These are phyloP conservation scores for Aspergillus eucalypticola DNA, from an alignment of 2,329 filamentous ascomycete genomes.

Conservation along the genomic window DNA sequence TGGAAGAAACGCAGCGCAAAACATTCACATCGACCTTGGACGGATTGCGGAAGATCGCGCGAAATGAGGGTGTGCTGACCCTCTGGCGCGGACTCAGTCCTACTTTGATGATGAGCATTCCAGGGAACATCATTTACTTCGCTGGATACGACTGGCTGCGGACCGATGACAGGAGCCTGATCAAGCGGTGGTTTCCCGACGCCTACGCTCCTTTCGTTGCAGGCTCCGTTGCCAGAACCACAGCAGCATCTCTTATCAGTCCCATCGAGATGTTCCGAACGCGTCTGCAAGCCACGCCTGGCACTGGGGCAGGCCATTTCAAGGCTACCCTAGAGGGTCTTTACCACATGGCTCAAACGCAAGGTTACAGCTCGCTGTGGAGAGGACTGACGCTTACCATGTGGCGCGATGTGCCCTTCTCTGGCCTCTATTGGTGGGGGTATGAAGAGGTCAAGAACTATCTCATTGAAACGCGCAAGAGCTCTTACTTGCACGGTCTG, in stretches of 20 bases:
- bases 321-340: slow-evolving; percentile 75
- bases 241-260: slow-evolving; percentile 80
- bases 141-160: slow-evolving; percentile 96
- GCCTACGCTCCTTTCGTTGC: slow-evolving; percentile 77
- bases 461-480: slow-evolving; percentile 66
- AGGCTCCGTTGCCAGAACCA: slow-evolving; percentile 72
- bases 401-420: slow-evolving; percentile 97
- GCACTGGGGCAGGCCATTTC: slow-evolving; percentile 65
- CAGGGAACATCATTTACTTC: slow-evolving; percentile 97
- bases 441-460: slow-evolving; percentile 80
- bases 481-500: slow-evolving; percentile 38
- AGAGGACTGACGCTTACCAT: slow-evolving; percentile 84
- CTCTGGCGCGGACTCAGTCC: slow-evolving; percentile 94
- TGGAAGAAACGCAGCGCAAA: slow-evolving; percentile 79
- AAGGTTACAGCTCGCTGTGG: slow-evolving; percentile 85
- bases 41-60: slow-evolving; percentile 88
- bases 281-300: slow-evolving; percentile 76
- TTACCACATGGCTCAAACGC: slow-evolving; percentile 71
- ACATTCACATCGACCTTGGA: slow-evolving; percentile 91
- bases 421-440: slow-evolving; percentile 96
- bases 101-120: slow-evolving; percentile 89
- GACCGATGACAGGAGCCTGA: slow-evolving; percentile 69
- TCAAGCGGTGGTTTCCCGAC: slow-evolving; percentile 64
- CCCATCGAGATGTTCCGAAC: slow-evolving; percentile 95
- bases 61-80: slow-evolving; percentile 82